These are phyloP conservation scores for Rubroboletus satanas DNA, from an alignment of 768 basidiomycete species.

Conservation along the genomic window DNA sequence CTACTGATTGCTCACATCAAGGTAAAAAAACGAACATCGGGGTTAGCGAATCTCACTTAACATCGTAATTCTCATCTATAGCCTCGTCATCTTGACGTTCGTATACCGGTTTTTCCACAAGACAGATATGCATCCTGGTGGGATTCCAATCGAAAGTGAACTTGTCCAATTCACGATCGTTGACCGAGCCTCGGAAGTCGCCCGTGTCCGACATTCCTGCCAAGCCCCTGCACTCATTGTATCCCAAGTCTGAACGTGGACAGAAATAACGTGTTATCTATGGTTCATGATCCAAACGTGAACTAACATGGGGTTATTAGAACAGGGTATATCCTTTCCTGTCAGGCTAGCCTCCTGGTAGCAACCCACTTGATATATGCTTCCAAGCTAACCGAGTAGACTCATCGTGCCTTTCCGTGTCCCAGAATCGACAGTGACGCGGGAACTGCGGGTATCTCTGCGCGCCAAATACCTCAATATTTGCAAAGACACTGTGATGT, in stretches of 20 bases:
- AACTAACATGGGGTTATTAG: neutral
- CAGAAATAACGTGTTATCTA: neutral
- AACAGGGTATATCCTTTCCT: neutral
- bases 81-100: constrained; percentile 19
- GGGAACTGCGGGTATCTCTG: neutral
- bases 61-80: constrained; percentile 5
- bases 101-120: constrained; percentile 10
- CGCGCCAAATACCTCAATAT: neutral
- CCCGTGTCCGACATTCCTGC: neutral
- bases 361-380: neutral
- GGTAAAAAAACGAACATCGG: constrained; percentile 3
- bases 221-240: neutral
- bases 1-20: constrained; percentile 18
- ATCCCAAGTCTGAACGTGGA: neutral
- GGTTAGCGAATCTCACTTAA: neutral
- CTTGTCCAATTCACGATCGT: constrained; percentile 17
- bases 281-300: neutral
- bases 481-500: neutral
- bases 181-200: neutral
- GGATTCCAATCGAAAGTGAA: neutral
- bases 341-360: neutral
- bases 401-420: neutral
- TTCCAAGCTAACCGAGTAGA: neutral
- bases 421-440: neutral
- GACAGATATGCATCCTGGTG: neutral